A percentile compares a stretch with the other conserved stretches of the same genome.
Evolutionary conservation across 192 early-diverging fungal genomes (phyloP).

Genomic region (Fimicolochytrium jonesii): DNA sequence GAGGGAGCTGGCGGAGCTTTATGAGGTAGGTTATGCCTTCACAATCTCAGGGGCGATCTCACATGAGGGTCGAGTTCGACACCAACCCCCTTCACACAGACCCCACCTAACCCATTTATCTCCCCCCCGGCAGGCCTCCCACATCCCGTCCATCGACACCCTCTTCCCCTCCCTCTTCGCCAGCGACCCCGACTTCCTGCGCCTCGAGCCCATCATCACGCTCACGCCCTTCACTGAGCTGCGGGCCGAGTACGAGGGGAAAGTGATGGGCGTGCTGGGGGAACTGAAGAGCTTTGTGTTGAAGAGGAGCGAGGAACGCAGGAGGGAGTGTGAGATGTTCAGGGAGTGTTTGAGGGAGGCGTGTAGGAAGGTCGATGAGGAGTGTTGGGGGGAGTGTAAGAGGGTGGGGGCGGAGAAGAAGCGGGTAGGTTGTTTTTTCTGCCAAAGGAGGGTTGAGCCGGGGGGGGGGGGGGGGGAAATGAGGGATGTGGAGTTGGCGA

Average conservation of each 20-base stretch:
- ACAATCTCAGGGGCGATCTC: too few relatives aligned
- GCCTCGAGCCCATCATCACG: conserved; percentile 34
- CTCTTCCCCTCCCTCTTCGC: conserved; percentile 55
- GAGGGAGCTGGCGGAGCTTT: conserved; percentile 36
- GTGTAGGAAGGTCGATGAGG: conserved; percentile 42
- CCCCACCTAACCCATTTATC: not conserved
- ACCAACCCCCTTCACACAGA: not conserved
- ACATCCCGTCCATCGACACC: conserved; percentile 48
- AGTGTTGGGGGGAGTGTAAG: conserved; percentile 42
- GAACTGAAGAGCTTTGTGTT: conserved; percentile 51
- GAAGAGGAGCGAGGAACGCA: conserved; percentile 39
- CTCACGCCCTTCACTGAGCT: conserved; percentile 43
- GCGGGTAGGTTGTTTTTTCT: conserved; percentile 23
- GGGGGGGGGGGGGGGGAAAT: too few relatives aligned
- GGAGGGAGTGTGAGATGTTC: conserved; percentile 45
- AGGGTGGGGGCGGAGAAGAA: conserved; percentile 52
- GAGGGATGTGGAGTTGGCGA: too few relatives aligned
- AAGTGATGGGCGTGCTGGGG: conserved; percentile 52
- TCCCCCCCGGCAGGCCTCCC: conserved; percentile 34
- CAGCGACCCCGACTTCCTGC: conserved; percentile 51
- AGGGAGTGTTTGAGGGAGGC: conserved; percentile 30
- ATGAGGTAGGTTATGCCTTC: conserved; percentile 26
- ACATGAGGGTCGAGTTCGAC: too few relatives aligned
- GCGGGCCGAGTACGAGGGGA: conserved; percentile 50
- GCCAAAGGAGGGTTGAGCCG: not conserved